Evolutionary conservation across 2,329 filamentous ascomycete species (phyloP).

Genomic region (Ophiostoma tasmaniense): DNA sequence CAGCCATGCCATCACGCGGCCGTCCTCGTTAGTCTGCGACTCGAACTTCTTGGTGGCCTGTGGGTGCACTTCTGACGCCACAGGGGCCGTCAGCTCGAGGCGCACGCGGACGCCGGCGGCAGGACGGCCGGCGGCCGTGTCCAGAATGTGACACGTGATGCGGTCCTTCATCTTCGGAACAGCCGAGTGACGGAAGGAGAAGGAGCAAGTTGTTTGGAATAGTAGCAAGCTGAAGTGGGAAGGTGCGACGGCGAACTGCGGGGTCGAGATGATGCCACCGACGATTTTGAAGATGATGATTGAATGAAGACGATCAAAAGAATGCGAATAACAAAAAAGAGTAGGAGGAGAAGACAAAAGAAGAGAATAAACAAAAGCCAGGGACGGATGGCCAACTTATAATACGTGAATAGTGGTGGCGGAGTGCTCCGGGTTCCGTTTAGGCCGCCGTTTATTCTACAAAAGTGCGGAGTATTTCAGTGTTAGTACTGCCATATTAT

Average conservation of each 20-base stretch:
- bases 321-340: neutral
- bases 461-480: neutral
- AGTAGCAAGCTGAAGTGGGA: neutral
- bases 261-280: neutral
- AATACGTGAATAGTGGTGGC: neutral
- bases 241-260: neutral
- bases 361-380: neutral
- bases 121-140: conserved; percentile 66
- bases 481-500: neutral
- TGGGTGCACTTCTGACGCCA: conserved; percentile 26
- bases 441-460: conserved; percentile 1
- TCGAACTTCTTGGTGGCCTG: conserved; percentile 45
- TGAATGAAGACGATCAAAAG: neutral
- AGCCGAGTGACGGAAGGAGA: neutral
- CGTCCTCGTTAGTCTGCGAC: conserved; percentile 66
- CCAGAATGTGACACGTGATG: conserved; percentile 82
- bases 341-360: neutral
- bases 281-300: neutral
- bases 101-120: conserved; percentile 58
- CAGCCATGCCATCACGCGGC: conserved; percentile 62
- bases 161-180: conserved; percentile 42
- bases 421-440: conserved; percentile 9
- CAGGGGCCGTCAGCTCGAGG: conserved; percentile 39
- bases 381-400: neutral
- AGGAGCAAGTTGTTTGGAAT: neutral